Percentiles rank a stretch among this genome's conserved stretches.
phyloP scores from a whole-genome alignment of 192 early-diverging fungal genomes.

The Coemansia biformis region DNA sequence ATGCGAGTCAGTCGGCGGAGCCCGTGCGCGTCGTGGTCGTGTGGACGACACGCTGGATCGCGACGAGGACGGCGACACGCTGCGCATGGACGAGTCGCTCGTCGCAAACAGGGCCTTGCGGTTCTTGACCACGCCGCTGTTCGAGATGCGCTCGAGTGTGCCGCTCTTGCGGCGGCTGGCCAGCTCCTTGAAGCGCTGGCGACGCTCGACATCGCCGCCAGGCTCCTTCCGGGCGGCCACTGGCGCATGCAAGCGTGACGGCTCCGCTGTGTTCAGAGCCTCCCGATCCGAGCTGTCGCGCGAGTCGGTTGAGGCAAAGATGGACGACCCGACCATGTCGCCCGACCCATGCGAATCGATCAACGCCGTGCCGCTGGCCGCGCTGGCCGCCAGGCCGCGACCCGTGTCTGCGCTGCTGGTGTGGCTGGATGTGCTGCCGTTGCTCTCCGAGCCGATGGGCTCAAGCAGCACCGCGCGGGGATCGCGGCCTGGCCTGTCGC shows the following conservation, averaged over 20 bases:
- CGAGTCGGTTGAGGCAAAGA: conserved; percentile 36
- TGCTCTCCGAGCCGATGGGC: conserved; percentile 20
- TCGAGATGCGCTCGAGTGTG: conserved; percentile 42
- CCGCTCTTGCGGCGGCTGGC: conserved; percentile 49
- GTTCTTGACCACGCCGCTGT: conserved; percentile 39
- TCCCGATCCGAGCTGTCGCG: conserved; percentile 4
- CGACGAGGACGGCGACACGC: background rate
- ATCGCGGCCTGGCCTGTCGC: conserved; percentile 24
- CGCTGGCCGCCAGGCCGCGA: conserved; percentile 34
- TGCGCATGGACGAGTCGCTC: conserved; percentile 6
- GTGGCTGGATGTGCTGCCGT: conserved; percentile 31
- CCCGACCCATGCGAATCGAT: conserved; percentile 23
- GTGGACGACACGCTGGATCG: background rate
- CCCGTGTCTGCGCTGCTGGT: conserved; percentile 21
- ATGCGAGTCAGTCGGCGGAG: too few relatives aligned
- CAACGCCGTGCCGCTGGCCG: conserved; percentile 9
- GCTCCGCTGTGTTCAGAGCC: conserved; percentile 3
- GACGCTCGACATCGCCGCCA: too few relatives aligned
- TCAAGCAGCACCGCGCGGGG: conserved; percentile 22
- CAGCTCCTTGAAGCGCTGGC: conserved; percentile 28
- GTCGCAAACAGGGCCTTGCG: conserved; percentile 40
- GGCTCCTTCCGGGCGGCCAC: too few relatives aligned
- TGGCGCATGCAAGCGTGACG: conserved; percentile 3
- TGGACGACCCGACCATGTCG: conserved; percentile 39
- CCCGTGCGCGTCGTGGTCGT: too few relatives aligned